Conservation (phyloP, 371 early-diverging fungal species). For the Mycotypha africana region DNA sequence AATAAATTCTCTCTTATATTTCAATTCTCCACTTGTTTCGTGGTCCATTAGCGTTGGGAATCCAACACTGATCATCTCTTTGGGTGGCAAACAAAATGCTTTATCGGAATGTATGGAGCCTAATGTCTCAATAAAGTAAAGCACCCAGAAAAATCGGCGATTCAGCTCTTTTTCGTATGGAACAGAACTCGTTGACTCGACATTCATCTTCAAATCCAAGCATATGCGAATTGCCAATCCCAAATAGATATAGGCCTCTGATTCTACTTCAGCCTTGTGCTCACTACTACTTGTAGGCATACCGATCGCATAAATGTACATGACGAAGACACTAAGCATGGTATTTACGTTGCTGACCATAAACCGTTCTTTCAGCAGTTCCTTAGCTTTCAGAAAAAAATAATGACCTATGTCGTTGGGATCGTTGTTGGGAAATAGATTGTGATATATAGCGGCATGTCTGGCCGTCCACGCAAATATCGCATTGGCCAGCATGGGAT, state of each 20-base stretch:
- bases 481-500: slow-evolving; percentile 33
- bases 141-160: slow-evolving; percentile 32
- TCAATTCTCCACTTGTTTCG: slow-evolving; percentile 18
- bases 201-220: slow-evolving; percentile 33
- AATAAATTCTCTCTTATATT: slow-evolving; percentile 36
- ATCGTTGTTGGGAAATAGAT: slow-evolving; percentile 34
- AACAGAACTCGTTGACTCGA: slow-evolving; percentile 14
- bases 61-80: slow-evolving; percentile 19
- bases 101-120: slow-evolving; percentile 39
- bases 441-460: slow-evolving; percentile 44
- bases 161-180: slow-evolving; percentile 17
- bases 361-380: slow-evolving; percentile 26
- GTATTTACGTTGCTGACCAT: slow-evolving; percentile 31
- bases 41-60: slow-evolving; percentile 22
- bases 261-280: slow-evolving; percentile 23
- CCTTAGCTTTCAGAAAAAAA: slow-evolving; percentile 33
- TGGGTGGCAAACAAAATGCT: slow-evolving; percentile 30
- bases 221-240: slow-evolving; percentile 46
- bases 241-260: slow-evolving; percentile 42
- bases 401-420: slow-evolving; percentile 39
- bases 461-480: slow-evolving; percentile 44
- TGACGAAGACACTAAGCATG: slow-evolving; percentile 36
- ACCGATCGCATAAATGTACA: slow-evolving; percentile 48
- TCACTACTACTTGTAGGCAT: slow-evolving; percentile 10
- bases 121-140: slow-evolving; percentile 38